Evolutionary conservation across 2,329 filamentous ascomycete species (phyloP), one percentile per base, ranked within the genome.

Genomic region (Ophiostoma ips): DNA sequence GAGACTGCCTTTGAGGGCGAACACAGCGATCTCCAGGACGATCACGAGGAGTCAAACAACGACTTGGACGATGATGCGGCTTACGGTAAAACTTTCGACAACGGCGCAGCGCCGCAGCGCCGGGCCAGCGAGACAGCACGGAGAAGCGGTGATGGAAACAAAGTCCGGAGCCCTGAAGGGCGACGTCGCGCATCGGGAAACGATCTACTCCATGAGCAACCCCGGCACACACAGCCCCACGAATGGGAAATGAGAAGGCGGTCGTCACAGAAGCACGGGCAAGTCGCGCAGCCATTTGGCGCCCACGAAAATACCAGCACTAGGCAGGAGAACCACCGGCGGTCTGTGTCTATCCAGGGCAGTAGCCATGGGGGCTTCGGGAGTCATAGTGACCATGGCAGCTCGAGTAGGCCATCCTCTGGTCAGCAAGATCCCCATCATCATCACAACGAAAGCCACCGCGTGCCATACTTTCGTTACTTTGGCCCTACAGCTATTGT

Each of bases 401-500:
- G 51, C 35, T n/a, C 28, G 0, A 41, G n/a, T 2, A 16, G 21
- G 9, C 48, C 53, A 6, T 43, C 51, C 12, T n/a, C 46, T 0
- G 45, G 45, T 6, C 45, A 45, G n/a, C 43, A 48, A 5, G 40
- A 48, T 12, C 50, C 46, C 11, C 64, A 71, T 46, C 68, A 71
- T 46, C 68, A 75, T 54, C 69, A 75, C 57, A 64, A 68, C 30
- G 71, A 75, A 62, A 70, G 76, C 53, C 70, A 83, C 59, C 76
- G 83, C 49, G 85, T 94, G 55, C 87, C 87, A 0, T 95, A 92
- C 62, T 94, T 94, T 59, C 75, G 88, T 53, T 94, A 92, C 64
- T 92, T 94, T 61, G 88, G 87, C 0, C 86, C 87, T 0, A 94
- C 88, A 1, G 88, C 87, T 55, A 94, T 94, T 60, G 86, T 92